phyloP scores from a whole-genome alignment of 257 asterid species.

The Linaria vulgaris region DNA sequence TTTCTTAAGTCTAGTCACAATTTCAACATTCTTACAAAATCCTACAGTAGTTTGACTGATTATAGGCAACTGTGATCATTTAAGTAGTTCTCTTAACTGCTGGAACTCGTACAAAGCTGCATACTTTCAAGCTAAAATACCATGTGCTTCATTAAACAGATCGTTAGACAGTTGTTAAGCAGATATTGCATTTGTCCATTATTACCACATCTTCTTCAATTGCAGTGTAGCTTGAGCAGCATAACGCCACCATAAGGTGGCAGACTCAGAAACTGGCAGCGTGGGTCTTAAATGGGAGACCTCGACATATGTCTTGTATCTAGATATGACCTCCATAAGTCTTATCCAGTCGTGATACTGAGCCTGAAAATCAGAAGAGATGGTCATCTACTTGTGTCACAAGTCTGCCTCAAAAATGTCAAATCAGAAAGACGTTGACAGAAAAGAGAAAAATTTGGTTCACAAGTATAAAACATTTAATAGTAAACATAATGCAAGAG shows the following conservation, averaged over 20 bases:
- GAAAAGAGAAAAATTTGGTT: slow-evolving; percentile 8
- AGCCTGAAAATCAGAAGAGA: slow-evolving; percentile 50
- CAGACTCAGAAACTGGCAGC: slow-evolving; percentile 64
- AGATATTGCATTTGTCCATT: slow-evolving; percentile 15
- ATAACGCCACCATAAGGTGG: slow-evolving; percentile 89
- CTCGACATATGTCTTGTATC: slow-evolving; percentile 71
- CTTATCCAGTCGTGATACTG: slow-evolving; percentile 99
- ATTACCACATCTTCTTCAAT: slow-evolving; percentile 87
- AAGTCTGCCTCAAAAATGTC: not conserved
- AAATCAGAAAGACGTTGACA: not conserved
- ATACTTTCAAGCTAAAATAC: slow-evolving; percentile 17
- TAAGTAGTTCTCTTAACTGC: slow-evolving; percentile 3
- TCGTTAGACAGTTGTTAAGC: slow-evolving; percentile 14
- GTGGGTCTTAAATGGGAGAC: slow-evolving; percentile 85
- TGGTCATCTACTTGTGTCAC: slow-evolving; percentile 3
- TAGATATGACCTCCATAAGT: slow-evolving; percentile 92
- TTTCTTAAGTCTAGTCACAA: slow-evolving; percentile 16
- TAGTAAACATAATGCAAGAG: not conserved
- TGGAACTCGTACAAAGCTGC: slow-evolving; percentile 20
- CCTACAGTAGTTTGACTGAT: slow-evolving; percentile 3
- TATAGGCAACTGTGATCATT: not conserved
- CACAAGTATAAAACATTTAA: slow-evolving; percentile 9
- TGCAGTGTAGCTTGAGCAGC: slow-evolving; percentile 92
- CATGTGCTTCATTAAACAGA: not conserved
- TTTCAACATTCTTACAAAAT: slow-evolving; percentile 2